phyloP scores from a whole-genome alignment of 202 grass and related monocot genomes.

The Brachypodium distachyon region DNA sequence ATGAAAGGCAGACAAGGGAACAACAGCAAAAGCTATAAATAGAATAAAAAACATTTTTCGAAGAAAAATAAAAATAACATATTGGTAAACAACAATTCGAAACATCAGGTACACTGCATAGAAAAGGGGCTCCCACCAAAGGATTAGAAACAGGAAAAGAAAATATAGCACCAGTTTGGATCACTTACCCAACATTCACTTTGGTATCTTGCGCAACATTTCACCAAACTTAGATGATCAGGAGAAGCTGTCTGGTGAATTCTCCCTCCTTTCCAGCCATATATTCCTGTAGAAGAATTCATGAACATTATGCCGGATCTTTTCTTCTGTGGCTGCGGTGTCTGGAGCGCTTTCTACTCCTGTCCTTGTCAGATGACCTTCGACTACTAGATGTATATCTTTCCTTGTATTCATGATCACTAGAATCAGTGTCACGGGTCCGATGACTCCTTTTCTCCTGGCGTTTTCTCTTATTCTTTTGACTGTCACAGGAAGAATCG shows the following conservation, averaged over 20 bases:
- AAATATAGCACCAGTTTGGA: background rate
- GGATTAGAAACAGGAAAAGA: background rate
- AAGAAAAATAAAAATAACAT: background rate
- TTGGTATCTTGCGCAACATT: background rate
- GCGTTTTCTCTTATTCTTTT: slow-evolving; percentile 33
- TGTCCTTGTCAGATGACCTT: slow-evolving; percentile 40
- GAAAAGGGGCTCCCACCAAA: background rate
- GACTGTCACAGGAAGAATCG: slow-evolving; percentile 37
- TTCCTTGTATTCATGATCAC: slow-evolving; percentile 37
- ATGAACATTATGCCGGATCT: slow-evolving; percentile 25
- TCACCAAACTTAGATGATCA: background rate
- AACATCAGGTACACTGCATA: background rate
- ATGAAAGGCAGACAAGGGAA: background rate
- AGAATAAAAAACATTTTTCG: too few species aligned
- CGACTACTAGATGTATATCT: slow-evolving; percentile 38
- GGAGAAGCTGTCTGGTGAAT: background rate
- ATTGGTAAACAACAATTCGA: background rate
- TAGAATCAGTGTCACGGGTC: slow-evolving; percentile 42
- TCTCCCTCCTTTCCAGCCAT: background rate
- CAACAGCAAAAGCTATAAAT: too few species aligned
- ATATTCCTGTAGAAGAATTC: background rate
- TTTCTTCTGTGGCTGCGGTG: slow-evolving; percentile 41
- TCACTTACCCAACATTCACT: background rate
- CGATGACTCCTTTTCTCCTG: slow-evolving; percentile 31
- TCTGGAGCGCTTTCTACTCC: slow-evolving; percentile 45